A percentile compares a stretch with the other conserved stretches of the same genome.
These are phyloP conservation scores for Salvia sclarea DNA, from an alignment of 305 asterid species.

Conservation along the genomic window DNA sequence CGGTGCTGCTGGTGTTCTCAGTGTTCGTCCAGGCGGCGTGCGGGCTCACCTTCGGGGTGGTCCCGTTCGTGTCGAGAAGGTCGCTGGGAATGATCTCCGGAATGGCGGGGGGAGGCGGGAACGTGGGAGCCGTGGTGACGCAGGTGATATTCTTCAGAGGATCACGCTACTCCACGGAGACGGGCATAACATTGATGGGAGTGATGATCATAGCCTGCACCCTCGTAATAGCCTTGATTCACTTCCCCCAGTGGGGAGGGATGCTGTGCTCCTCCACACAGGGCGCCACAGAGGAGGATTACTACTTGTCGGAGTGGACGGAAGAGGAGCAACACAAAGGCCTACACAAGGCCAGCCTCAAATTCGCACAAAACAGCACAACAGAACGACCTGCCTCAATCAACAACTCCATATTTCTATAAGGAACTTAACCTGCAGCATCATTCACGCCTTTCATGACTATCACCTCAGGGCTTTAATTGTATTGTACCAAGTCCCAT, in stretches of 20 bases:
- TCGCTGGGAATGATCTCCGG: conserved; percentile 77
- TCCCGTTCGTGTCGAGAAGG: conserved; percentile 82
- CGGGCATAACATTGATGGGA: conserved; percentile 76
- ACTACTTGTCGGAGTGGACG: conserved; percentile 76
- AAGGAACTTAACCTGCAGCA: too few species aligned
- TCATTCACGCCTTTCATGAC: too few species aligned
- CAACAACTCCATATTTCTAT: too few species aligned
- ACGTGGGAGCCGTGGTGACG: conserved; percentile 67
- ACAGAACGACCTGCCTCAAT: conserved; percentile 67
- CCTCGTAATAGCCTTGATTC: conserved; percentile 42
- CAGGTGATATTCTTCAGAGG: conserved; percentile 82
- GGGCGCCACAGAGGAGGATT: conserved; percentile 67
- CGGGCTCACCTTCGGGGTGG: conserved; percentile 86
- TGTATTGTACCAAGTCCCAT: too few species aligned
- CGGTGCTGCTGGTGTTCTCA: conserved; percentile 68
- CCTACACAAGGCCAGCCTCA: conserved; percentile 61
- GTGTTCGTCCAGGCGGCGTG: conserved; percentile 84
- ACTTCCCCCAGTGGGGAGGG: conserved; percentile 97
- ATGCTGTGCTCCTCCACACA: conserved; percentile 62
- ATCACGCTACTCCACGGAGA: conserved; percentile 63
- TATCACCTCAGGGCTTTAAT: too few species aligned
- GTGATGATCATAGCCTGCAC: conserved; percentile 75
- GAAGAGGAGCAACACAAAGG: conserved; percentile 53
- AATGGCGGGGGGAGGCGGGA: conserved; percentile 93
- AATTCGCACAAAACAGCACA: conserved; percentile 69